phyloP scores from a whole-genome alignment of 2,329 filamentous ascomycete genomes.

The Uncinocarpus reesii region DNA sequence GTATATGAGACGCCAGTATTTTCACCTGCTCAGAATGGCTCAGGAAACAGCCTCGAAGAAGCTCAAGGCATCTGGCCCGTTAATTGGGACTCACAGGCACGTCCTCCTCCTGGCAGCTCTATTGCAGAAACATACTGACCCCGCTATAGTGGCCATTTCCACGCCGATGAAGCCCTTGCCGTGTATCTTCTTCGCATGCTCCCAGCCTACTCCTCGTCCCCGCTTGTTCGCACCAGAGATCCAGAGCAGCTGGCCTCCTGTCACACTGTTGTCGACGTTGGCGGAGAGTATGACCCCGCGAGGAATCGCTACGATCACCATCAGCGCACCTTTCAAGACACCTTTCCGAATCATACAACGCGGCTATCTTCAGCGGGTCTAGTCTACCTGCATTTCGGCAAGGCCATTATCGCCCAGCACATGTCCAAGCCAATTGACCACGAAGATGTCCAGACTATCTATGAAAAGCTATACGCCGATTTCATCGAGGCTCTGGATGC shows the following conservation, averaged over 20 bases:
- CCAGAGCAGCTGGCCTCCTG: conserved; percentile 65
- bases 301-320: conserved; percentile 88
- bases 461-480: conserved; percentile 79
- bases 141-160: conserved; percentile 67
- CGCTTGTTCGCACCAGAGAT: conserved; percentile 80
- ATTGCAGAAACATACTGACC: conserved; percentile 6
- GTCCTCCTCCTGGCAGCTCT: neutral
- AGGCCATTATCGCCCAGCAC: conserved; percentile 62
- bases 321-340: conserved; percentile 78
- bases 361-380: conserved; percentile 91
- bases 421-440: conserved; percentile 51
- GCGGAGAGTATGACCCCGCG: conserved; percentile 74
- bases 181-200: conserved; percentile 91
- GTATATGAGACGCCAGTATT: conserved; percentile 26
- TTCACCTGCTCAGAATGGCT: conserved; percentile 49
- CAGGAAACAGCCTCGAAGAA: conserved; percentile 64
- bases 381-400: conserved; percentile 92
- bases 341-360: conserved; percentile 72
- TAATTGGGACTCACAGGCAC: conserved; percentile 84
- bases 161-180: conserved; percentile 94
- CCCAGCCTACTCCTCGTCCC: conserved; percentile 62
- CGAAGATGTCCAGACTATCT: conserved; percentile 62
- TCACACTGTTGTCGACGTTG: conserved; percentile 96
- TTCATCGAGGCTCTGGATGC: conserved; percentile 95
- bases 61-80: conserved; percentile 61